Percentiles rank a stretch among this genome's conserved stretches.
These are phyloP conservation scores for Arachis monticola DNA, from an alignment of 331 rosid species.

Conservation along the genomic window DNA sequence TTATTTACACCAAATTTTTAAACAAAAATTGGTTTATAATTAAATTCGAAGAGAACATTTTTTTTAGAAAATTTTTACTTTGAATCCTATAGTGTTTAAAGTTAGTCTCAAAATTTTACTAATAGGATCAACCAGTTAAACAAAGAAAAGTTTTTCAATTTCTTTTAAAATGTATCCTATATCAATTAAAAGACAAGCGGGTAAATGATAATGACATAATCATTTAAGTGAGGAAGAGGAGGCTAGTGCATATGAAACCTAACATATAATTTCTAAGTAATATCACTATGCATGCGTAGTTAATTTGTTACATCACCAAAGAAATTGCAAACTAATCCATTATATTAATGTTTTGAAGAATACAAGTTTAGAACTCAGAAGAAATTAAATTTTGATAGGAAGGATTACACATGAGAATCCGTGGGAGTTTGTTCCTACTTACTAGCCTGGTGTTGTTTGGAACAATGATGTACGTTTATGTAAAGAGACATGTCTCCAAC, in stretches of 20 bases:
- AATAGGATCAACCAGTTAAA: not conserved
- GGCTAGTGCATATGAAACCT: slow-evolving; percentile 35
- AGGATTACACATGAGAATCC: slow-evolving; percentile 32
- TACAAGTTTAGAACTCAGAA: not conserved
- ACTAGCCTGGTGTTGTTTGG: slow-evolving; percentile 20
- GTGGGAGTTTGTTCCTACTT: slow-evolving; percentile 18
- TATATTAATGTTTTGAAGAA: no score
- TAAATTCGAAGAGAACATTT: no score
- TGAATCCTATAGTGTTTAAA: no score
- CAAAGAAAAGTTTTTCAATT: not conserved
- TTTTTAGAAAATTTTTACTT: no score
- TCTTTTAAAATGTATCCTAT: no score
- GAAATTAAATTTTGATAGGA: not conserved
- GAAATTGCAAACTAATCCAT: not conserved
- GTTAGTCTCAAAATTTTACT: no score
- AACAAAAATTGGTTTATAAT: no score
- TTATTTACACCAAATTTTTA: no score
- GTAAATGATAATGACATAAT: slow-evolving; percentile 9
- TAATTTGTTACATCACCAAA: not conserved
- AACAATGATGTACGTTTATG: slow-evolving; percentile 35
- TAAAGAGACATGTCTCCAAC: slow-evolving; percentile 69
- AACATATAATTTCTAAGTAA: slow-evolving; percentile 6
- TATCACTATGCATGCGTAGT: not conserved
- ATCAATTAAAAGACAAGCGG: no score
- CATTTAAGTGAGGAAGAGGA: slow-evolving; percentile 27